Evolutionary conservation across 1,284 basidiomycete genomes (phyloP).

Genomic region (Heterobasidion irregulare): DNA sequence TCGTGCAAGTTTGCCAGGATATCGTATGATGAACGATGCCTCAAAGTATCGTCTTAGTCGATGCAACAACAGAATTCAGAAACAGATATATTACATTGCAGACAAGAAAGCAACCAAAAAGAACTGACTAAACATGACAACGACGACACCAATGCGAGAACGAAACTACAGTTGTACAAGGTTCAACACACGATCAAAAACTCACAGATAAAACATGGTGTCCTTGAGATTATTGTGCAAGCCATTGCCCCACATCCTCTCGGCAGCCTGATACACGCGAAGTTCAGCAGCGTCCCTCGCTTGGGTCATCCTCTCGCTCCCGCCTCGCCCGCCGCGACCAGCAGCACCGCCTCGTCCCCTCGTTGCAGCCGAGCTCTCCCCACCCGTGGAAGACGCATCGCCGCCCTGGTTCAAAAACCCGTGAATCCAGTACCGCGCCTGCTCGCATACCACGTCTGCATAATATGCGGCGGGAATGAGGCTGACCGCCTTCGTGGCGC

Average conservation of each 20-base stretch:
- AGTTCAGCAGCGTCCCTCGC: slow-evolving; percentile 32
- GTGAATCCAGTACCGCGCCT: slow-evolving; percentile 63
- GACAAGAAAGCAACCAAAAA: neutral
- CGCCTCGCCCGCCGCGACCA: slow-evolving; percentile 1
- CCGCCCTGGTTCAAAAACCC: slow-evolving; percentile 47
- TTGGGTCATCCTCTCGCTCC: slow-evolving; percentile 19
- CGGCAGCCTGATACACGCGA: slow-evolving; percentile 44
- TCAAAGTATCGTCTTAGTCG: no score
- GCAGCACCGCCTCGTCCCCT: neutral
- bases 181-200: neutral
- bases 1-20: no score
- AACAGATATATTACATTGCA: no score
- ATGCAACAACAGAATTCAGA: no score
- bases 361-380: slow-evolving; percentile 10
- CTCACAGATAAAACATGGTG: slow-evolving; percentile 70
- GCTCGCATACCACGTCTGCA: slow-evolving; percentile 69
- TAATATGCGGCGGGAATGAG: slow-evolving; percentile 71
- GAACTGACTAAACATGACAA: neutral
- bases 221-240: slow-evolving; percentile 48
- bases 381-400: slow-evolving; percentile 29
- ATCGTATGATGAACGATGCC: no score
- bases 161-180: neutral
- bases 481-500: slow-evolving; percentile 73
- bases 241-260: slow-evolving; percentile 52
- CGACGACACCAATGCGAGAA: neutral